Conservation (phyloP, 1,284 basidiomycete species). For the Xerocomus minutiporus region DNA sequence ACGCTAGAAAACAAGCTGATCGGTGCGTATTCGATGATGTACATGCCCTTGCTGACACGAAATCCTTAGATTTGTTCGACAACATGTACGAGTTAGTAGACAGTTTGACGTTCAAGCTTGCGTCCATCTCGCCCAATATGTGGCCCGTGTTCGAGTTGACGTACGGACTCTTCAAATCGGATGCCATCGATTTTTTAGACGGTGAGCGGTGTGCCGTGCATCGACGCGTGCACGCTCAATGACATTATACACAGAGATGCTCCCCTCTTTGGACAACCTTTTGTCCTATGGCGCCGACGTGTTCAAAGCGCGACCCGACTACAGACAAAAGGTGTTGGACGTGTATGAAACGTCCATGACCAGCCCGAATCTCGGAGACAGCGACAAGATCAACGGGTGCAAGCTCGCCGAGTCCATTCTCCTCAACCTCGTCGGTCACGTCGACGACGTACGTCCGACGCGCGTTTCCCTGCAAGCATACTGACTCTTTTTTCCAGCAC, state of each 20-base stretch:
- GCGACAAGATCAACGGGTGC: conserved; percentile 79
- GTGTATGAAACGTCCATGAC: conserved; percentile 78
- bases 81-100: conserved; percentile 87
- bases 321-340: conserved; percentile 79
- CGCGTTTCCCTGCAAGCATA: background rate
- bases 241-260: conserved; percentile 65
- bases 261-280: conserved; percentile 87
- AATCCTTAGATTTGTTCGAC: conserved; percentile 71
- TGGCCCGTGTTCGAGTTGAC: conserved; percentile 86
- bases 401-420: conserved; percentile 83
- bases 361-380: conserved; percentile 73
- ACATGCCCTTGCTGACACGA: background rate
- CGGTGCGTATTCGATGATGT: conserved; percentile 40
- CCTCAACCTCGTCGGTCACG: conserved; percentile 70
- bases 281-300: conserved; percentile 79
- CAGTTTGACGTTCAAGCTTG: conserved; percentile 79
- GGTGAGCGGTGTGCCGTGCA: conserved; percentile 39
- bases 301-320: conserved; percentile 70
- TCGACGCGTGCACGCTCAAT: background rate
- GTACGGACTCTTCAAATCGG: conserved; percentile 80
- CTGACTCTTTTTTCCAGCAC: conserved; percentile 29
- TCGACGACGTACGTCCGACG: conserved; percentile 62
- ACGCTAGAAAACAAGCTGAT: conserved; percentile 74
- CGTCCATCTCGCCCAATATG: conserved; percentile 73
- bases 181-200: conserved; percentile 82